Conservation (phyloP, 345 rosid genomes). For the Melaleuca quinquenervia region DNA sequence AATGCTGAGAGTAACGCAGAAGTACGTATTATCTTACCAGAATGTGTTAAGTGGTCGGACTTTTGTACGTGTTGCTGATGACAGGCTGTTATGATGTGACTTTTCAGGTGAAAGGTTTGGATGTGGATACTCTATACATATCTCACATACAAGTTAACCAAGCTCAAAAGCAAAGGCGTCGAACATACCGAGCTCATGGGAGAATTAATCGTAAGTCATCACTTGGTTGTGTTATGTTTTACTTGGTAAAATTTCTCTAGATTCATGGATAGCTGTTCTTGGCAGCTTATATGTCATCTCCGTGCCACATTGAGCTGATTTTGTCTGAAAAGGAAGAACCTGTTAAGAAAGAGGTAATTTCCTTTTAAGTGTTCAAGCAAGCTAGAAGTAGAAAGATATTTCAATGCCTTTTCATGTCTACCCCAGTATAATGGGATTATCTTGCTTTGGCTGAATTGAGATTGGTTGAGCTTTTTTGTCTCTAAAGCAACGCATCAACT, state of each 20-base stretch:
- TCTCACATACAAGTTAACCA: slow-evolving; percentile 80
- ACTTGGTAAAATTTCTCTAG: background rate
- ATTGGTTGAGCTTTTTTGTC: background rate
- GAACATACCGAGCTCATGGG: slow-evolving; percentile 73
- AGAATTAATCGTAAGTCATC: slow-evolving; percentile 57
- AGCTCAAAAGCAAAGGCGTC: slow-evolving; percentile 67
- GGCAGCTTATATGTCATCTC: slow-evolving; percentile 72
- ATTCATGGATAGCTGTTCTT: background rate
- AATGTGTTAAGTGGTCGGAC: background rate
- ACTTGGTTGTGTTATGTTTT: background rate
- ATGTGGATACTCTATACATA: slow-evolving; percentile 49
- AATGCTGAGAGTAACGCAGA: slow-evolving; percentile 76
- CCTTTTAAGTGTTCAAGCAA: background rate
- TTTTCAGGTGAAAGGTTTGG: slow-evolving; percentile 61
- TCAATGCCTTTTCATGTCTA: background rate
- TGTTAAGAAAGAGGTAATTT: slow-evolving; percentile 51
- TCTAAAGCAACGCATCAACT: background rate
- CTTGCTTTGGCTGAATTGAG: background rate
- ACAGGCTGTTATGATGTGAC: background rate
- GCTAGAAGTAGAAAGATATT: background rate
- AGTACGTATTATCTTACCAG: slow-evolving; percentile 13
- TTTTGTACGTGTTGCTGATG: background rate
- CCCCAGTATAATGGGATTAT: background rate
- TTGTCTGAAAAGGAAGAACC: slow-evolving; percentile 66
- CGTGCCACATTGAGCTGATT: slow-evolving; percentile 59